phyloP scores from a whole-genome alignment of 768 basidiomycete species.

The Kwoniella sp. region DNA sequence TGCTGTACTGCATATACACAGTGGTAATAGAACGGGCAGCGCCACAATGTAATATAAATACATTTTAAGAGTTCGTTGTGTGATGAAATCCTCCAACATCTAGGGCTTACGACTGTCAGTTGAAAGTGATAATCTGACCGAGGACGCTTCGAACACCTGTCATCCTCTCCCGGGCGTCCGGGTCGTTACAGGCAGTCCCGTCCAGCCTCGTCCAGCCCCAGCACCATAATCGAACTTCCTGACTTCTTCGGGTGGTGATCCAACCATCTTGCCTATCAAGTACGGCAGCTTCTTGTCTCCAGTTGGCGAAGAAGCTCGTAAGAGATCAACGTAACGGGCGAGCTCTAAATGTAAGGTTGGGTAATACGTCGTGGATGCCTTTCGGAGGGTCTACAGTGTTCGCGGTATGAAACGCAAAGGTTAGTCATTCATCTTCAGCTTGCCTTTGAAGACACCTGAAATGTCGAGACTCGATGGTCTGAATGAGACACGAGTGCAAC shows the following conservation, averaged over 20 bases:
- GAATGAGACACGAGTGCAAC: too few species aligned
- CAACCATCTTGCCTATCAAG: slow-evolving; percentile 75
- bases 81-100: too few species aligned
- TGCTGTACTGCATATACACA: too few species aligned
- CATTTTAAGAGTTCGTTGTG: too few species aligned
- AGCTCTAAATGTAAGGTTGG: slow-evolving; percentile 92
- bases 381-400: slow-evolving; percentile 76
- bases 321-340: slow-evolving; percentile 76
- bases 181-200: background rate
- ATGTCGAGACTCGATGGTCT: background rate
- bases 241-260: slow-evolving; percentile 69
- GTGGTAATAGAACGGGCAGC: too few species aligned
- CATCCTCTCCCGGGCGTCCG: background rate
- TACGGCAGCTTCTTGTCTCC: slow-evolving; percentile 67
- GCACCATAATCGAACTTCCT: slow-evolving; percentile 40
- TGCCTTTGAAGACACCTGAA: too few species aligned
- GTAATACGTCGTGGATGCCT: slow-evolving; percentile 92
- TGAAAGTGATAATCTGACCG: too few species aligned
- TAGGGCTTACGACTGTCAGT: too few species aligned
- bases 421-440: background rate
- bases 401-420: too few species aligned
- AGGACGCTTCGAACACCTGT: too few species aligned
- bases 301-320: slow-evolving; percentile 64
- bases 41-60: too few species aligned
- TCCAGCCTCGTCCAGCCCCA: background rate